Evolutionary conservation across 2,329 filamentous ascomycete genomes (phyloP).

Genomic region (Paraconiothyrium sp.): DNA sequence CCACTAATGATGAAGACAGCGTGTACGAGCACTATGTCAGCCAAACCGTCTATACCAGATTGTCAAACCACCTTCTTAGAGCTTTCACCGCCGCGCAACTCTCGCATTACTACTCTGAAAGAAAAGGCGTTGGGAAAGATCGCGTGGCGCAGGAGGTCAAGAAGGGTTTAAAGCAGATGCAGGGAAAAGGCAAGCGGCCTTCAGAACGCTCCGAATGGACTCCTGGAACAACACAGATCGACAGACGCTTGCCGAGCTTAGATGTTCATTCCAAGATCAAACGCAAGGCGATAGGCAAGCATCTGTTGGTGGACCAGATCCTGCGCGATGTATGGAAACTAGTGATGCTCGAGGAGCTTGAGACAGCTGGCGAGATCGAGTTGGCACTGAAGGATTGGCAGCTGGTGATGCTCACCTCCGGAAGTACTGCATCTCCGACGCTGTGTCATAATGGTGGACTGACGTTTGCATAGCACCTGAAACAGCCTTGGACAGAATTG

Average conservation of each 20-base stretch:
- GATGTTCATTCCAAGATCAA: conserved; percentile 22
- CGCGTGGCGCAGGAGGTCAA: conserved; percentile 29
- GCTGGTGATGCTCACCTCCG: conserved; percentile 38
- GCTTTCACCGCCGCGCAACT: conserved; percentile 45
- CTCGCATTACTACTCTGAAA: conserved; percentile 41
- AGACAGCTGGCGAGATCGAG: conserved; percentile 47
- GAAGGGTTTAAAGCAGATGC: conserved; percentile 26
- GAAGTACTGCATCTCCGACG: conserved; percentile 26
- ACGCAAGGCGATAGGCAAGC: conserved; percentile 35
- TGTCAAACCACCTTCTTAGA: conserved; percentile 32
- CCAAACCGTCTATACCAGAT: conserved; percentile 36
- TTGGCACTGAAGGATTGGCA: conserved; percentile 47
- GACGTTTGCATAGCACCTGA: conserved; percentile 26
- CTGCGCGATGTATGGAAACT: conserved; percentile 46
- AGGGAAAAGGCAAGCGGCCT: conserved; percentile 26
- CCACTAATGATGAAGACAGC: conserved; percentile 19
- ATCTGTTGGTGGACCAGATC: conserved; percentile 44
- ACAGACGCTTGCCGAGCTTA: conserved; percentile 35
- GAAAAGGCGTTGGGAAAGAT: conserved; percentile 32
- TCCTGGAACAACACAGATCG: conserved; percentile 39
- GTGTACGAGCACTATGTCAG: conserved; percentile 41
- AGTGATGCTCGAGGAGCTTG: conserved; percentile 46
- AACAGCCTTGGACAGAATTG: conserved; percentile 39
- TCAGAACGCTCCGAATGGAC: conserved; percentile 43
- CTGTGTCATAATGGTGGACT: conserved; percentile 1